Evolutionary conservation across 805 yeast genomes (phyloP).

Genomic region (Suhomyces faveliae): DNA sequence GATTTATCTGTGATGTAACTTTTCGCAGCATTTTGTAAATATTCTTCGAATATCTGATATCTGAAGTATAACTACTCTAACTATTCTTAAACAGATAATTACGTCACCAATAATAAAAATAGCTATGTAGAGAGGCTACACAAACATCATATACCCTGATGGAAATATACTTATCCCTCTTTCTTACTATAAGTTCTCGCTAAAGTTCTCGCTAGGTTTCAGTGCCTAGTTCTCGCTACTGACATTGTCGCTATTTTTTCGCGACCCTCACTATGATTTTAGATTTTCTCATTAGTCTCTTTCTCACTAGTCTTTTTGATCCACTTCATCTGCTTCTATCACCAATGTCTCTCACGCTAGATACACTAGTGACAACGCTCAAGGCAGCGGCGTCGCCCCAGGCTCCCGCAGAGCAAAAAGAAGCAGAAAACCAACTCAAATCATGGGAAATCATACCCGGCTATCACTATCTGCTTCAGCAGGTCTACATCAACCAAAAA

Average conservation of each 20-base stretch:
- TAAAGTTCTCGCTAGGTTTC: background rate
- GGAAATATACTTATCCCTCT: too few species aligned
- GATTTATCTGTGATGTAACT: too few species aligned
- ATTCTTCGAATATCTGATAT: too few species aligned
- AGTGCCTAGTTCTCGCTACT: background rate
- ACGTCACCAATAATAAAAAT: too few species aligned
- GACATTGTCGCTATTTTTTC: too few species aligned
- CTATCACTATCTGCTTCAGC: conserved; percentile 55
- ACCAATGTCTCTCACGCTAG: background rate
- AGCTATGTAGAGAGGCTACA: too few species aligned
- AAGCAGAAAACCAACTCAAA: conserved; percentile 69
- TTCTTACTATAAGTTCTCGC: background rate
- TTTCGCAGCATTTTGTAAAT: background rate
- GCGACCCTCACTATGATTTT: background rate
- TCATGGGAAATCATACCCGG: conserved; percentile 68
- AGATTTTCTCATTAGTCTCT: background rate
- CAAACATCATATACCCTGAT: too few species aligned
- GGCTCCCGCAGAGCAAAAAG: conserved; percentile 50
- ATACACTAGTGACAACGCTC: conserved; percentile 23
- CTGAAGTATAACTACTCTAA: too few species aligned
- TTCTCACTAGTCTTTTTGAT: background rate
- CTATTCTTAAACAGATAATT: too few species aligned
- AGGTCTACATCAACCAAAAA: conserved; percentile 55
- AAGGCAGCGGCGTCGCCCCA: conserved; percentile 28
- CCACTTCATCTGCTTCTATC: background rate